A percentile compares a stretch with the other conserved stretches of the same genome.
phyloP scores from a whole-genome alignment of 2,329 filamentous ascomycete species.

The Arthrobotrys sinensis region DNA sequence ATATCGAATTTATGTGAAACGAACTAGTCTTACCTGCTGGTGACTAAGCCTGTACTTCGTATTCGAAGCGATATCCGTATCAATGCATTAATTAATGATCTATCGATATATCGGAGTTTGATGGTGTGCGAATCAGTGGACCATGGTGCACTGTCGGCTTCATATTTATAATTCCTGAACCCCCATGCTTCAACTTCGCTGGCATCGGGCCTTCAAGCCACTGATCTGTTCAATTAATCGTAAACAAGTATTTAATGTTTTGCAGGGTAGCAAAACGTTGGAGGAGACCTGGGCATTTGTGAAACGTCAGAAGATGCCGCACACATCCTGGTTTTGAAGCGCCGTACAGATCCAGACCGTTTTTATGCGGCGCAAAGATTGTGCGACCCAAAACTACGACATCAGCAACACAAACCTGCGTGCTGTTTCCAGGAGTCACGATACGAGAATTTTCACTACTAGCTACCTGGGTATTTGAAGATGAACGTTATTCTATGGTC shows the following conservation, averaged over 20 bases:
- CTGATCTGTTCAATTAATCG: constrained; percentile 47
- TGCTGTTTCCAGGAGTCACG: too few relatives aligned
- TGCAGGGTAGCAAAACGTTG: background rate
- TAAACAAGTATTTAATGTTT: constrained; percentile 7
- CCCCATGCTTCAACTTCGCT: constrained; percentile 29
- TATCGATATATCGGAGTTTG: background rate
- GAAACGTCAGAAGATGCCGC: background rate
- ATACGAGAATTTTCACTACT: too few relatives aligned
- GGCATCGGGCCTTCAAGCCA: constrained; percentile 60
- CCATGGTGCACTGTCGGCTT: constrained; percentile 1
- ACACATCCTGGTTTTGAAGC: background rate
- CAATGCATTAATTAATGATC: background rate
- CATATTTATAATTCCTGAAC: constrained; percentile 14
- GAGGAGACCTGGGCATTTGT: too few relatives aligned
- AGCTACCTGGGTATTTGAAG: too few relatives aligned
- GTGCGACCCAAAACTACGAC: background rate
- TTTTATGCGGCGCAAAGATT: too few relatives aligned
- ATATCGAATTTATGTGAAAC: constrained; percentile 51
- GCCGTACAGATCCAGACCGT: too few relatives aligned
- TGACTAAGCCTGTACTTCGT: constrained; percentile 13
- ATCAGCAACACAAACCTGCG: background rate
- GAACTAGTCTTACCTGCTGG: constrained; percentile 2
- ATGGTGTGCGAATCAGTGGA: background rate
- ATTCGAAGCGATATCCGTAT: background rate
- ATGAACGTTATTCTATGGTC: too few relatives aligned